These are phyloP conservation scores for Domatiomyces catenatus DNA, from an alignment of 2,329 filamentous ascomycete species.

Conservation along the genomic window DNA sequence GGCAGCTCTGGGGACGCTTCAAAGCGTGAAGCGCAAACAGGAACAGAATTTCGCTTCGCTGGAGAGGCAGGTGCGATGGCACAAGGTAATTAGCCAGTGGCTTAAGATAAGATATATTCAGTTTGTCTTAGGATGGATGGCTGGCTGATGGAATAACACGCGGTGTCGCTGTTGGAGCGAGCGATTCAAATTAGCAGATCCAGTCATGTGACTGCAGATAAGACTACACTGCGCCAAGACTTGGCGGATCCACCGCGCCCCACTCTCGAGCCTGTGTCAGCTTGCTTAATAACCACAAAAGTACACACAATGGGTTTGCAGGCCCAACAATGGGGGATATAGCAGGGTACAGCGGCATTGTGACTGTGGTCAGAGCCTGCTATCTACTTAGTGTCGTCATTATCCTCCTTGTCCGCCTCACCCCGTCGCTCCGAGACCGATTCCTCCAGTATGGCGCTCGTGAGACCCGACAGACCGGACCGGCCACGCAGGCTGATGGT, in stretches of 20 bases:
- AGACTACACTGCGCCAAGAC: background rate
- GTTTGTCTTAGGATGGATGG: background rate
- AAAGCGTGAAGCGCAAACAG: background rate
- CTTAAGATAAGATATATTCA: background rate
- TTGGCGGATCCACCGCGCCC: background rate
- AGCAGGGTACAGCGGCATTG: background rate
- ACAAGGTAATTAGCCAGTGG: background rate
- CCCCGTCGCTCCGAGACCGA: constrained; percentile 37
- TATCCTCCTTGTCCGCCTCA: constrained; percentile 36
- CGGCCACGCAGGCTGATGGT: constrained; percentile 53
- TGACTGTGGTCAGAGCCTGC: constrained; percentile 16
- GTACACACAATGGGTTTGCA: background rate
- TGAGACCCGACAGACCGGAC: constrained; percentile 26
- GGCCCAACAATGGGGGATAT: background rate
- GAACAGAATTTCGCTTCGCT: background rate
- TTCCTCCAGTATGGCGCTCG: constrained; percentile 48
- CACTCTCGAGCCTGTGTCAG: background rate
- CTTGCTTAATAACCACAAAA: background rate
- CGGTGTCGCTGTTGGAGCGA: background rate
- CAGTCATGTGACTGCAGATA: background rate
- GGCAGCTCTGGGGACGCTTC: background rate
- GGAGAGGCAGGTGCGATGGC: background rate
- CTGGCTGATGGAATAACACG: background rate
- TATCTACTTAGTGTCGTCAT: constrained; percentile 18
- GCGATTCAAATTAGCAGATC: background rate